Base-by-base conservation (phyloP, 2,329 filamentous ascomycete genomes). In the Nectriaceae sp. region DNA sequence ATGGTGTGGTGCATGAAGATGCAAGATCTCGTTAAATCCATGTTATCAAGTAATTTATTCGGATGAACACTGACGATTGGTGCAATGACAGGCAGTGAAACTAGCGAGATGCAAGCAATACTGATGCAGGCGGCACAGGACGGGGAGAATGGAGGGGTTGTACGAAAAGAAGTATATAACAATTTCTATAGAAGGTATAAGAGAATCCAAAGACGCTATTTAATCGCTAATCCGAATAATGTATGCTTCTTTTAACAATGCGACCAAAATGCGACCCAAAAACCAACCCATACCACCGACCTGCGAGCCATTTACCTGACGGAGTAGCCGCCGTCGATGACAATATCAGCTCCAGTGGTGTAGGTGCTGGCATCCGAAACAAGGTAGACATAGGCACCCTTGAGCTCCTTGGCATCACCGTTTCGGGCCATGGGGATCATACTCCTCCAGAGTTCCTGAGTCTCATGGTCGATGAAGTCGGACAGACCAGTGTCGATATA, bases 361-460 rank as follows among this genome's bases (percentile, higher is more conserved):
- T 90, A 92, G 36, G 82, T 84, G 49, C 84, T 83, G 4, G 88
- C 88, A 66, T 92, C 88, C 41, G 82, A 87, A 26, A 87, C 82
- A 33, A 93, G 77, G 70, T 90, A 92, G 43, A 92, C 75, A 66
- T 87, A 93, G n/a, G 85, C 86, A 6, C 85, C 87, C 73, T 89
- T 89, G 57, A 90, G 73, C 74, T 91, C 88, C 60, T 85, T 81
- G 2, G 82, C 74, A 44, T 82, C 71, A 4, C 85, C 87, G 62
- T 89, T 82, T 59, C 88, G 75, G 33, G 79, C 85, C 79, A 90
- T 83, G 40, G 87, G 87, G 44, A 88, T 90, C 78, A 89, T 89
- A 63, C 80, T 79, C 63, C 79, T 78, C 87, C 88, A 90, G 53
- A 89, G 78, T 45, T 83, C 76, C 74, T 90, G 87, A 11, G 82